Evolutionary conservation across 2,329 filamentous ascomycete species (phyloP).

Genomic region (Periconia digitata): DNA sequence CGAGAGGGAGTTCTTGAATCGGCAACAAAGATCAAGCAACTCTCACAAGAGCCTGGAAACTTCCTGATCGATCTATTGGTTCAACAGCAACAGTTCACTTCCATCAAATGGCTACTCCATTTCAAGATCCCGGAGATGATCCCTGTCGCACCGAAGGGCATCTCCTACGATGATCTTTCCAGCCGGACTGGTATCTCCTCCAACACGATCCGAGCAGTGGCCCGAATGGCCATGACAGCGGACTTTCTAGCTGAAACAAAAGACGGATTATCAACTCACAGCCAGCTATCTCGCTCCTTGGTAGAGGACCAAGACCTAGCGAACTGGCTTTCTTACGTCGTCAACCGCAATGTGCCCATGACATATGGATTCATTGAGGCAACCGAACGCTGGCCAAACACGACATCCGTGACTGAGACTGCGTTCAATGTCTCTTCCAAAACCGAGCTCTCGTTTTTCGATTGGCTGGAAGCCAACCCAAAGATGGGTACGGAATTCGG

Average conservation of each 20-base stretch:
- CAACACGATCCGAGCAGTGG: not conserved
- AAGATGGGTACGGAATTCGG: not conserved
- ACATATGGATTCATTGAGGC: not conserved
- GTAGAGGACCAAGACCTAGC: not conserved
- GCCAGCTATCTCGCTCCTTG: not conserved
- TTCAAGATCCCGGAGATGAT: not conserved
- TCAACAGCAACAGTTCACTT: not conserved
- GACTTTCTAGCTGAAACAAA: not conserved
- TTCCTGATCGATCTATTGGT: not conserved
- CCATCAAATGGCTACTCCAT: not conserved
- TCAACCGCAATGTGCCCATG: not conserved
- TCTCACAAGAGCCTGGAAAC: not conserved
- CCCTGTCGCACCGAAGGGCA: not conserved
- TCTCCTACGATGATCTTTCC: not conserved
- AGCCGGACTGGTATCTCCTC: not conserved
- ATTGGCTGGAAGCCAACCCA: not conserved
- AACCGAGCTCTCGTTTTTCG: not conserved
- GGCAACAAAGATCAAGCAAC: not conserved
- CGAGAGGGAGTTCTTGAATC: not conserved
- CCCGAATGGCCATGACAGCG: not conserved
- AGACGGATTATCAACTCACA: not conserved
- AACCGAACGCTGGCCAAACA: not conserved
- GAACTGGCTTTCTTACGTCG: not conserved
- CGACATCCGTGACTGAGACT: not conserved
- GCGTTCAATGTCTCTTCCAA: not conserved